Conservation (phyloP, 345 rosid species). For the Firmiana major region DNA sequence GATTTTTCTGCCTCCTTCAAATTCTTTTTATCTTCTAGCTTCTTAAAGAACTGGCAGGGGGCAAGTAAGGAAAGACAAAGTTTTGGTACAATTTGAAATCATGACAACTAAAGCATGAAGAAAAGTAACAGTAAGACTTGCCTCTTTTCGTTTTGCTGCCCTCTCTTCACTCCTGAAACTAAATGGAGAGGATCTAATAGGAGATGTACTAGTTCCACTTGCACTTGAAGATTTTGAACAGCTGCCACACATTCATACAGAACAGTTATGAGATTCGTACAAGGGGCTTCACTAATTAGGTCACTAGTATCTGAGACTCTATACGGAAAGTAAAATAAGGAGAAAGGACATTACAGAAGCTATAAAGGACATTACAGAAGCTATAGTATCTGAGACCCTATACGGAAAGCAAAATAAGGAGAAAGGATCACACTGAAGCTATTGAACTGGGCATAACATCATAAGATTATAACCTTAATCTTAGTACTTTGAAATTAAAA, state of each 20-base stretch:
- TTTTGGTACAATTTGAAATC: conserved; percentile 6
- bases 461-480: not conserved
- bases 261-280: conserved; percentile 10
- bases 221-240: conserved; percentile 34
- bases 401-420: not conserved
- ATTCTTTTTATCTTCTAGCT: conserved; percentile 54
- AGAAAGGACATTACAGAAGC: not conserved
- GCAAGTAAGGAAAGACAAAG: conserved; percentile 10
- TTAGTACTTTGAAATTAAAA: not conserved
- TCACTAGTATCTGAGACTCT: not conserved
- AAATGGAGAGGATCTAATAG: conserved; percentile 49
- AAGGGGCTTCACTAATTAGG: not conserved
- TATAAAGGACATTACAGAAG: too few relatives aligned
- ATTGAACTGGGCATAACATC: not conserved
- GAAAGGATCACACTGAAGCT: not conserved
- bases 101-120: not conserved
- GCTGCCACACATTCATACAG: conserved; percentile 30
- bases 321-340: not conserved
- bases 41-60: conserved; percentile 52
- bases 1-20: conserved; percentile 33
- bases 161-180: conserved; percentile 81
- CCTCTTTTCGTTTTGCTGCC: conserved; percentile 85
- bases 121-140: conserved; percentile 17
- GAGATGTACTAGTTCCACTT: conserved; percentile 39
- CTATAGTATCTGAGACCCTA: not conserved